Evolutionary conservation across 2,329 filamentous ascomycete genomes (phyloP).

Genomic region (Mariannaea elegans): DNA sequence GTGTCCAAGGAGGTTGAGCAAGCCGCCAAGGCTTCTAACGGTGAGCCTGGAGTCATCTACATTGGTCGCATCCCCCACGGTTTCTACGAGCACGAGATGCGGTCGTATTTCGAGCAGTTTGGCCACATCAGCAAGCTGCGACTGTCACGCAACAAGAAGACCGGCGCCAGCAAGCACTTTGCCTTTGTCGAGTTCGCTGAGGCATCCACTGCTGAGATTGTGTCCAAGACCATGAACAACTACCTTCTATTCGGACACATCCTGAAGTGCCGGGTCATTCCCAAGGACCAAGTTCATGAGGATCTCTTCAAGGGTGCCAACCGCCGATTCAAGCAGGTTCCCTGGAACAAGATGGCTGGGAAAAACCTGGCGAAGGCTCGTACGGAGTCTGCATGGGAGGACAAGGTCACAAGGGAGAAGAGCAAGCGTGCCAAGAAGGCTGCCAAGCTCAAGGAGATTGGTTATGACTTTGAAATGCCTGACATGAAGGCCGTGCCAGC

Average conservation of each 20-base stretch:
- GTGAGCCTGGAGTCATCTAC: conserved; percentile 82
- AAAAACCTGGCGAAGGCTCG: conserved; percentile 76
- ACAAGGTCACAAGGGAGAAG: conserved; percentile 77
- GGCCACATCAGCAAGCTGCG: conserved; percentile 81
- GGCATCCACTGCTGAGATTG: conserved; percentile 82
- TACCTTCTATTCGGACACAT: conserved; percentile 96
- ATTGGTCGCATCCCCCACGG: conserved; percentile 89
- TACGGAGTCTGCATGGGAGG: conserved; percentile 80
- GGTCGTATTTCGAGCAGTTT: conserved; percentile 92
- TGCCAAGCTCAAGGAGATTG: conserved; percentile 79
- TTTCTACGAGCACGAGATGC: conserved; percentile 98
- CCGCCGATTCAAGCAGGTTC: conserved; percentile 86
- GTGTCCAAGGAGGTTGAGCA: conserved; percentile 55
- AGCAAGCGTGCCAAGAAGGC: conserved; percentile 73
- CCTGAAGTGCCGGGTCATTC: conserved; percentile 84
- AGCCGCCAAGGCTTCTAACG: conserved; percentile 53
- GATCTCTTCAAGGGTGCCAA: conserved; percentile 91
- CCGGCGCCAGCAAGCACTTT: conserved; percentile 90
- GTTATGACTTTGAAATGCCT: conserved; percentile 84
- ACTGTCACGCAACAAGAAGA: conserved; percentile 90
- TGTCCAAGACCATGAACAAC: conserved; percentile 96
- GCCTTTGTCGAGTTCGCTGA: conserved; percentile 93
- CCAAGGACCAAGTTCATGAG: conserved; percentile 79
- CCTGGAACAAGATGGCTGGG: conserved; percentile 87
- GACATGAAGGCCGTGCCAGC: conserved; percentile 67